Evolutionary conservation across 495 filamentous ascomycete genomes (phyloP), one percentile per base, ranked within the genome.

Genomic region (Platismatia glauca): DNA sequence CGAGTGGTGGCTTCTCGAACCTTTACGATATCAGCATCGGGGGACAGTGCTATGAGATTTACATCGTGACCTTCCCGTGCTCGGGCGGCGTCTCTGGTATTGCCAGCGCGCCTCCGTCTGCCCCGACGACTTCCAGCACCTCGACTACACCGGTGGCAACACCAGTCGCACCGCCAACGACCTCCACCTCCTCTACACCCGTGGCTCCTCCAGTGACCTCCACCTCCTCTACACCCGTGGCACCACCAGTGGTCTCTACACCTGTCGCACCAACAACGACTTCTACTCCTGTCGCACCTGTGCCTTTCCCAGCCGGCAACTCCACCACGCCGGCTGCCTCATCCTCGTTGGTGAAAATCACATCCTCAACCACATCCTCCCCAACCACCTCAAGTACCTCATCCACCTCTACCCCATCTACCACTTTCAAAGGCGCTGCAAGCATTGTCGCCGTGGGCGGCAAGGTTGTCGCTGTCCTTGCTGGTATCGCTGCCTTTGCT

Each of bases 1-100:
- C 72, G 43, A 85, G 81, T 39, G 86, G 86, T 56, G 69, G 72
- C 65, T 90, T 86, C 70, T 80, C 76, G 70, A 86, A 86, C 73
- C 75, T 86, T 34, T 86, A 86, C 61, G 80, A 85, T 67, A 74
- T 76, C 22, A 68, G 71, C 59, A 79, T 75, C 74, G 81, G 79
- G 20, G 68, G 66, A 24, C 81, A 84, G 59, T 85, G 82, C 65
- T 65, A 73, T 43, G 71, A 77, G 1, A 76, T 83, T 35, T 71
- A 77, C 34, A 71, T 84, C 52, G 65, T 83, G 34, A 74, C 78
- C 27, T 68, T 82, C 22, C 34, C 22, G 1, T 65, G 63, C 35
- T 27, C 35, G 12, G 55, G 38, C 27, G 61, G 61, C 8, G 31
- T 41, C 20, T 22, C 41, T 22, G 20, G 20, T 3, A 8, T 22